Evolutionary conservation across 768 basidiomycete species (phyloP).

Genomic region (Podaxis mareebaensis): DNA sequence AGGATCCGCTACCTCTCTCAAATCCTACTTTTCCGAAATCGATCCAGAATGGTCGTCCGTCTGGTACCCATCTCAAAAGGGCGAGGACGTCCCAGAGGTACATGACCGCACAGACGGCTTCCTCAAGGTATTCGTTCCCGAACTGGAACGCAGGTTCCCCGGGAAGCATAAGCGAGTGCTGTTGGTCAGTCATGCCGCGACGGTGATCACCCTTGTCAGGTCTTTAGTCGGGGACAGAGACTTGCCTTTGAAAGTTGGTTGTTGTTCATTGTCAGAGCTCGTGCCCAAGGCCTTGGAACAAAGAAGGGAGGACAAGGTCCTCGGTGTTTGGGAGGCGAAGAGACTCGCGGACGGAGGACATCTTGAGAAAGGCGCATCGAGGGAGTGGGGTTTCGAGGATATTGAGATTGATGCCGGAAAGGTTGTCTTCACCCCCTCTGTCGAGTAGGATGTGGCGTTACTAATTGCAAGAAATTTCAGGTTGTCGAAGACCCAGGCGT

Average conservation of each 20-base stretch:
- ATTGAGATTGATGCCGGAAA: slow-evolving; percentile 60
- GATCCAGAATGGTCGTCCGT: slow-evolving; percentile 66
- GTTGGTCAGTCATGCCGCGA: slow-evolving; percentile 76
- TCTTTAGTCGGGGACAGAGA: slow-evolving; percentile 54
- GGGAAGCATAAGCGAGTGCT: slow-evolving; percentile 51
- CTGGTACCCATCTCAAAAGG: slow-evolving; percentile 70
- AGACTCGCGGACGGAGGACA: slow-evolving; percentile 58
- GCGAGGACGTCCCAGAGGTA: slow-evolving; percentile 64
- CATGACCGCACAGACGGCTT: slow-evolving; percentile 61
- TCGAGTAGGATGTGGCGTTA: background rate
- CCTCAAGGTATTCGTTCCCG: slow-evolving; percentile 49
- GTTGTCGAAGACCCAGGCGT: slow-evolving; percentile 71
- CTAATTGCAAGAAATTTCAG: slow-evolving; percentile 31
- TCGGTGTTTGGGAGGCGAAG: slow-evolving; percentile 48
- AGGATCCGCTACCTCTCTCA: slow-evolving; percentile 52
- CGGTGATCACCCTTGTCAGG: slow-evolving; percentile 64
- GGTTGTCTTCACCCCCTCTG: slow-evolving; percentile 22
- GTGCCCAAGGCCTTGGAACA: slow-evolving; percentile 30
- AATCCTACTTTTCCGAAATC: slow-evolving; percentile 55
- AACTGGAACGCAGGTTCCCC: slow-evolving; percentile 46
- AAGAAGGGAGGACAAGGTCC: slow-evolving; percentile 15
- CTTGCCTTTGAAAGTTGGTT: slow-evolving; percentile 65
- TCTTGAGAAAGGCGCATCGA: slow-evolving; percentile 54
- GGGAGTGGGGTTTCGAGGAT: slow-evolving; percentile 86
- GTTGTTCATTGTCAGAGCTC: slow-evolving; percentile 69